phyloP scores from a whole-genome alignment of 345 rosid genomes.

The Gossypium stocksii region DNA sequence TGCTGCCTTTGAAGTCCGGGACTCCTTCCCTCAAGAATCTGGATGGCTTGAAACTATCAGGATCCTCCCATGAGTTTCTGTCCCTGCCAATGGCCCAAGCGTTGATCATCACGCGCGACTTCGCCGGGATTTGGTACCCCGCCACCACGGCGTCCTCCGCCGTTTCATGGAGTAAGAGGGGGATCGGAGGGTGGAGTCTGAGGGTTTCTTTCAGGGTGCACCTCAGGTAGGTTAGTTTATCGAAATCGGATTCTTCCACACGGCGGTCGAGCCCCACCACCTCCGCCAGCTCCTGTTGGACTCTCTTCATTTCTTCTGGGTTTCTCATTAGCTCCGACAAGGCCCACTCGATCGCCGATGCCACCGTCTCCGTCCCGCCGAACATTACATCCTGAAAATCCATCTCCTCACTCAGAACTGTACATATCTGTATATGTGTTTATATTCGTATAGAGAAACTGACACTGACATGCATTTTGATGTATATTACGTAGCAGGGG shows the following conservation, averaged over 20 bases:
- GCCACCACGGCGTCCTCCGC: constrained; percentile 53
- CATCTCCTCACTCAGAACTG: background rate
- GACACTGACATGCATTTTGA: background rate
- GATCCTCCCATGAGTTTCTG: constrained; percentile 65
- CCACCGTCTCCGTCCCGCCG: constrained; percentile 97
- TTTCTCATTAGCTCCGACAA: constrained; percentile 68
- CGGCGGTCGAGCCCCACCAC: constrained; percentile 74
- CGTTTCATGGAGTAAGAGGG: constrained; percentile 87
- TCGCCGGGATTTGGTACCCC: constrained; percentile 63
- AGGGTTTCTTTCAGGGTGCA: constrained; percentile 74
- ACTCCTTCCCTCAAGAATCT: constrained; percentile 59
- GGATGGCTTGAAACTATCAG: constrained; percentile 61
- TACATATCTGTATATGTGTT: too few relatives aligned
- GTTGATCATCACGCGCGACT: constrained; percentile 69
- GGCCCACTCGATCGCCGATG: constrained; percentile 92
- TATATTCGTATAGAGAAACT: too few relatives aligned
- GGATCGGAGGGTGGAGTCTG: constrained; percentile 92
- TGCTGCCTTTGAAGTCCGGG: constrained; percentile 72
- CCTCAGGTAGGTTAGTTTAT: constrained; percentile 53
- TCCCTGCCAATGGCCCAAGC: constrained; percentile 78
- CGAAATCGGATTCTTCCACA: constrained; percentile 71
- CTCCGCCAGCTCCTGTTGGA: constrained; percentile 64
- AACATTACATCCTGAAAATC: constrained; percentile 83
- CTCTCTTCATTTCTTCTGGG: constrained; percentile 57
- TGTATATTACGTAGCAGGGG: background rate